Evolutionary conservation across 345 rosid genomes (phyloP).

Genomic region (Ceriops tagal): DNA sequence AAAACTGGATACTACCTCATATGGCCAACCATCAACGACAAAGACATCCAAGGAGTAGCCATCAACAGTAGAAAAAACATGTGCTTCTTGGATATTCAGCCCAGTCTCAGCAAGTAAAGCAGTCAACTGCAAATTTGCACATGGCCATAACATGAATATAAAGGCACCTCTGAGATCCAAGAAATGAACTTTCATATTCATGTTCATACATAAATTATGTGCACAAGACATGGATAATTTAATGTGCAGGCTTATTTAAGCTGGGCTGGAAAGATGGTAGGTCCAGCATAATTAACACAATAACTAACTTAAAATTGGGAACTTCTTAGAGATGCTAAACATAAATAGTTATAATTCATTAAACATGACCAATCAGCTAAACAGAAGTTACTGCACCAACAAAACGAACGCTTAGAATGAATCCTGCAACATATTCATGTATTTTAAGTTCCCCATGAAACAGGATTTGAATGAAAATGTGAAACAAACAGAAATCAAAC

Average conservation of each 20-base stretch:
- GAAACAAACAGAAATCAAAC: not conserved
- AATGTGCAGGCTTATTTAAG: too few relatives aligned
- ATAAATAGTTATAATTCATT: not conserved
- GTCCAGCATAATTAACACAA: too few relatives aligned
- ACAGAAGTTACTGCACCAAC: not conserved
- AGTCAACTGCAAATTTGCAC: conserved; percentile 60
- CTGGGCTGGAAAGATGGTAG: too few relatives aligned
- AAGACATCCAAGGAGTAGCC: conserved; percentile 96
- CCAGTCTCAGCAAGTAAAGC: conserved; percentile 84
- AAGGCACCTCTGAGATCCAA: not conserved
- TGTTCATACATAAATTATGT: not conserved
- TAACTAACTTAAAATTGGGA: not conserved
- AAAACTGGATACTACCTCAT: conserved; percentile 53
- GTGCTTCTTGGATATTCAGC: conserved; percentile 97
- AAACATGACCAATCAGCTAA: not conserved
- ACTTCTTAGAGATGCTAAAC: not conserved
- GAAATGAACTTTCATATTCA: not conserved
- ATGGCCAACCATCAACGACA: conserved; percentile 99
- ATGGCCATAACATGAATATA: conserved; percentile 10
- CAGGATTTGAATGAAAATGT: not conserved
- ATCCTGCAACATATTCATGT: not conserved
- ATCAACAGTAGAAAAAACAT: conserved; percentile 87
- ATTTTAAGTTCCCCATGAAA: not conserved
- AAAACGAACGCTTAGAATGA: not conserved
- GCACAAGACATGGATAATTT: too few relatives aligned